phyloP scores from a whole-genome alignment of 176 grass and related monocot genomes.

The Avena atlantica region DNA sequence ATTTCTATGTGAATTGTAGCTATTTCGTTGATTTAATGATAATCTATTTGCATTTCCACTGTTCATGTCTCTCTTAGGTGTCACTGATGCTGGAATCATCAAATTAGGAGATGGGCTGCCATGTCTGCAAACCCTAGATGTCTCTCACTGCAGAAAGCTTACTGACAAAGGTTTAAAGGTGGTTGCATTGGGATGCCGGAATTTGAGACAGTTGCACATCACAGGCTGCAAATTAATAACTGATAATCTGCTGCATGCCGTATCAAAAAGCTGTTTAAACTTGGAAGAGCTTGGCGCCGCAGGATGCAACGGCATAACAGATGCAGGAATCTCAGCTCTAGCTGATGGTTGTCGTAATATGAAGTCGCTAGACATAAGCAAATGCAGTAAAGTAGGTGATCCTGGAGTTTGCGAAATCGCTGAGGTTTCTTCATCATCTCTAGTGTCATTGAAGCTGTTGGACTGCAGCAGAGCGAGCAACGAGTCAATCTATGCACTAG shows the following conservation, averaged over 20 bases:
- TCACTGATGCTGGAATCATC: conserved; percentile 72
- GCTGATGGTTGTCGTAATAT: conserved; percentile 72
- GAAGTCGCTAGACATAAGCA: conserved; percentile 77
- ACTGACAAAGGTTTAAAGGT: conserved; percentile 72
- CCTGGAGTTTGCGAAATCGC: conserved; percentile 68
- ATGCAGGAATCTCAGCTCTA: conserved; percentile 67
- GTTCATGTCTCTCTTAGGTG: conserved; percentile 50
- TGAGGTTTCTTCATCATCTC: conserved; percentile 59
- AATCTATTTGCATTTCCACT: not conserved
- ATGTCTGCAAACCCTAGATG: conserved; percentile 70
- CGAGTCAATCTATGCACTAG: conserved; percentile 63
- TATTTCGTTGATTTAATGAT: conserved; percentile 20
- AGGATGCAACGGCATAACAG: conserved; percentile 67
- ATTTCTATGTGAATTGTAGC: not conserved
- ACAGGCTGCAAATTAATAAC: conserved; percentile 70
- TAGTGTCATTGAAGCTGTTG: conserved; percentile 71
- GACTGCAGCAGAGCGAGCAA: conserved; percentile 76
- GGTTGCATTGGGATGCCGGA: conserved; percentile 61
- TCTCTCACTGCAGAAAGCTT: conserved; percentile 86
- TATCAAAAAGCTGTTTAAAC: conserved; percentile 69
- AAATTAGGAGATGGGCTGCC: conserved; percentile 59
- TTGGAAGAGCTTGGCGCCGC: conserved; percentile 75
- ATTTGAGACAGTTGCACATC: conserved; percentile 64
- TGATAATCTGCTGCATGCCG: conserved; percentile 63
- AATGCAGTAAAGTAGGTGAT: conserved; percentile 86